Percentiles rank a stretch among this genome's conserved stretches.
Conservation (phyloP, 345 rosid genomes). For the Sisymbrium irio region DNA sequence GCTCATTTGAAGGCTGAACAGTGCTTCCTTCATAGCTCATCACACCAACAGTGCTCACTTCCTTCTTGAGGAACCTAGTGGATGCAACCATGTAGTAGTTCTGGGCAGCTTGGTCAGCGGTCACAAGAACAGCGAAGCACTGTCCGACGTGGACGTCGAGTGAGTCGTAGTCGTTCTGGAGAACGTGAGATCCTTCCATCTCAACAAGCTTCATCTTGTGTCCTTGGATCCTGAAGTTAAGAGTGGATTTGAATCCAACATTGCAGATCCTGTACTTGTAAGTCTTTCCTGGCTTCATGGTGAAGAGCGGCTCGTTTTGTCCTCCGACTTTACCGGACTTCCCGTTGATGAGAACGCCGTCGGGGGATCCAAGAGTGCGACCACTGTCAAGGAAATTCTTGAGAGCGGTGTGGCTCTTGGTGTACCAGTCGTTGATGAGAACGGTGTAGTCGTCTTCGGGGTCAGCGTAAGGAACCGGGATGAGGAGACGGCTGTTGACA, state of each 20-base stretch:
- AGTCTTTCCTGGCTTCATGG: slow-evolving; percentile 63
- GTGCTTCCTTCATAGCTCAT: slow-evolving; percentile 47
- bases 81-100: slow-evolving; percentile 67
- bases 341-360: slow-evolving; percentile 64
- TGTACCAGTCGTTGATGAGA: slow-evolving; percentile 62
- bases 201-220: slow-evolving; percentile 74
- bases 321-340: slow-evolving; percentile 41
- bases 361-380: slow-evolving; percentile 48
- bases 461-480: slow-evolving; percentile 69
- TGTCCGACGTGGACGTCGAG: slow-evolving; percentile 72
- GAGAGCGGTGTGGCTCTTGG: slow-evolving; percentile 50
- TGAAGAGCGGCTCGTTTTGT: slow-evolving; percentile 44
- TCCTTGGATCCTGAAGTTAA: slow-evolving; percentile 67
- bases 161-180: slow-evolving; percentile 64
- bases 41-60: slow-evolving; percentile 40
- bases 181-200: slow-evolving; percentile 69
- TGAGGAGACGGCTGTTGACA: slow-evolving; percentile 64
- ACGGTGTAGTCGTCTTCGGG: slow-evolving; percentile 61
- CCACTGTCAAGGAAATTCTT: slow-evolving; percentile 52
- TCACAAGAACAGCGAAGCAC: slow-evolving; percentile 57
- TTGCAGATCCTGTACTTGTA: slow-evolving; percentile 70
- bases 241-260: slow-evolving; percentile 51
- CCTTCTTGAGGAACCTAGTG: slow-evolving; percentile 50
- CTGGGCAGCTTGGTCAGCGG: slow-evolving; percentile 51
- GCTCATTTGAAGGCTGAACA: slow-evolving; percentile 35